Evolutionary conservation across 345 rosid genomes (phyloP).

Genomic region (Populus nigra): DNA sequence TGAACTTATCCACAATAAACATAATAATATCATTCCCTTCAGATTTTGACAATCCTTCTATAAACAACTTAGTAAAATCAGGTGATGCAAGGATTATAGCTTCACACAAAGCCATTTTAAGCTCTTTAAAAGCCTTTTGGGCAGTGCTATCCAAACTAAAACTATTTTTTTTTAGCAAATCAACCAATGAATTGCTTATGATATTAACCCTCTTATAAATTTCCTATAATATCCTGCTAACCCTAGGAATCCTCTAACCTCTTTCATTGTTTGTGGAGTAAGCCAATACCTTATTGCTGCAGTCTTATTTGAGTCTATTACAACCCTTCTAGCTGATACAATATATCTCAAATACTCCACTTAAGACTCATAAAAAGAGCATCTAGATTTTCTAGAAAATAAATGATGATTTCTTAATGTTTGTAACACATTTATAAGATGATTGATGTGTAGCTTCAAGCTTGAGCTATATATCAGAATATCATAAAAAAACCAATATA

Average conservation of each 20-base stretch:
- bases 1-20: background rate
- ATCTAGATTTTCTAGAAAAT: background rate
- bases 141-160: background rate
- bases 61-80: background rate
- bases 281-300: background rate
- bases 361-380: fast-evolving
- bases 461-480: background rate
- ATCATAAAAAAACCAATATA: background rate
- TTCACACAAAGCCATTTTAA: background rate
- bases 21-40: background rate
- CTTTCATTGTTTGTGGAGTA: background rate
- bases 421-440: fast-evolving
- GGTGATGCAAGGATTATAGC: background rate
- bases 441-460: background rate
- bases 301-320: background rate
- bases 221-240: background rate
- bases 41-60: background rate
- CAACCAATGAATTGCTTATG: background rate
- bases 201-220: background rate
- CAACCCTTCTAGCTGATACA: background rate
- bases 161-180: background rate
- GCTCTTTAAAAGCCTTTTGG: background rate
- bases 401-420: background rate
- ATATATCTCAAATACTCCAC: background rate
- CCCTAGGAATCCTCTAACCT: background rate